A percentile compares a stretch with the other conserved stretches of the same genome.
phyloP scores from a whole-genome alignment of 164 flowering plant species.

The Pachysandra terminalis region DNA sequence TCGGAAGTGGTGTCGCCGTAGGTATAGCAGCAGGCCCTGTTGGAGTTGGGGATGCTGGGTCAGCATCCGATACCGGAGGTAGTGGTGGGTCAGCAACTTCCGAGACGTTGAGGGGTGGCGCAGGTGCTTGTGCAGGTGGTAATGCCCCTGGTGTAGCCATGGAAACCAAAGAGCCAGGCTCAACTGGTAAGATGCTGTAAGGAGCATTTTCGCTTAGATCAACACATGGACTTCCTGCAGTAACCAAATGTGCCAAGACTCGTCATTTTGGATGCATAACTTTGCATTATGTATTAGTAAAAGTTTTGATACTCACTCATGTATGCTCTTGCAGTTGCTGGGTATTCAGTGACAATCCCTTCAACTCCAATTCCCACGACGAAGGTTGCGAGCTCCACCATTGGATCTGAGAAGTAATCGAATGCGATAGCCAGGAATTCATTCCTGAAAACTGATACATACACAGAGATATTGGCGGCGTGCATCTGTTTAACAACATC shows the following conservation, averaged over 20 bases:
- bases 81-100: slow-evolving; percentile 76
- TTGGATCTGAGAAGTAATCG: slow-evolving; percentile 76
- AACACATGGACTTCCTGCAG: slow-evolving; percentile 63
- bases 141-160: slow-evolving; percentile 13
- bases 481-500: slow-evolving; percentile 47
- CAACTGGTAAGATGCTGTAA: slow-evolving; percentile 31
- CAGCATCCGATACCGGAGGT: slow-evolving; percentile 43
- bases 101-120: slow-evolving; percentile 33
- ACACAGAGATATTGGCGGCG: slow-evolving; percentile 67
- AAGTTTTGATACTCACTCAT: slow-evolving; percentile 56
- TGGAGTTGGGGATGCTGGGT: background rate
- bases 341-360: slow-evolving; percentile 76
- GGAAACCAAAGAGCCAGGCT: slow-evolving; percentile 33
- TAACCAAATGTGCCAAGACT: background rate
- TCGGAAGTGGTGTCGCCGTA: slow-evolving; percentile 10
- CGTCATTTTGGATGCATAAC: background rate
- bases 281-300: background rate
- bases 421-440: slow-evolving; percentile 50
- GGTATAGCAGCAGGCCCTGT: slow-evolving; percentile 16
- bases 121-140: slow-evolving; percentile 52
- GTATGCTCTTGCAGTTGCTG: slow-evolving; percentile 72
- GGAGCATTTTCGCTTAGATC: slow-evolving; percentile 14
- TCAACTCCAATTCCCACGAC: slow-evolving; percentile 34
- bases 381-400: slow-evolving; percentile 53
- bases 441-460: slow-evolving; percentile 46